Percentiles rank a stretch among this genome's conserved stretches.
phyloP scores from a whole-genome alignment of 345 rosid species.

The Brassica cretica region DNA sequence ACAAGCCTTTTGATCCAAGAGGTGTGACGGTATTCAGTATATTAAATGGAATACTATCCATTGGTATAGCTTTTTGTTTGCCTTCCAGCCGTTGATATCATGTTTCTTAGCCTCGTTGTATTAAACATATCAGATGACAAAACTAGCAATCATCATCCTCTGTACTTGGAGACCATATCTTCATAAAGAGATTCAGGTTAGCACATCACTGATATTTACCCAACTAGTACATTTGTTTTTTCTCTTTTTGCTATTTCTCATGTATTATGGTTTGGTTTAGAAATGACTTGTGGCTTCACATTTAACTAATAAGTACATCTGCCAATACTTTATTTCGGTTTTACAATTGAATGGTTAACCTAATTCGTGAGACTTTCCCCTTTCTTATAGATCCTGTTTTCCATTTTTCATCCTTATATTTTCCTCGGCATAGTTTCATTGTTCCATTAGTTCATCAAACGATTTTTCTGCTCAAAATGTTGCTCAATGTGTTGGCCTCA shows the following conservation, averaged over 20 bases:
- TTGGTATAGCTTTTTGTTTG: slow-evolving; percentile 47
- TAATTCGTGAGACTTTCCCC: not conserved
- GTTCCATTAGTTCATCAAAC: not conserved
- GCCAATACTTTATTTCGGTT: not conserved
- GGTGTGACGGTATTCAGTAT: slow-evolving; percentile 94
- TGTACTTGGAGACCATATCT: slow-evolving; percentile 93
- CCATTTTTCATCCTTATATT: not conserved
- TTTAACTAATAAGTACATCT: not conserved
- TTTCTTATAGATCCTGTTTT: not conserved
- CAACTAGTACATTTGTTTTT: not conserved
- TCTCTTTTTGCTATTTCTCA: not conserved
- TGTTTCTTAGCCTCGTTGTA: not conserved
- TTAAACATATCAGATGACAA: slow-evolving; percentile 69
- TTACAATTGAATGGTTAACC: not conserved
- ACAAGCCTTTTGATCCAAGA: slow-evolving; percentile 92
- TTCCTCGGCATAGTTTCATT: not conserved
- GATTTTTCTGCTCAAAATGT: not conserved
- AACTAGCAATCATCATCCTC: slow-evolving; percentile 92
- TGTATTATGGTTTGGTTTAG: not conserved
- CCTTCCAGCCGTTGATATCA: not conserved
- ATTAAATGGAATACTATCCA: slow-evolving; percentile 40
- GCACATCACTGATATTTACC: slow-evolving; percentile 4
- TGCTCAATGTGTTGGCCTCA: not conserved
- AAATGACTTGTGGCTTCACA: not conserved
- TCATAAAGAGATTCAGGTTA: slow-evolving; percentile 87